phyloP scores from a whole-genome alignment of 2,329 filamentous ascomycete genomes.

The Penicillium sp. region DNA sequence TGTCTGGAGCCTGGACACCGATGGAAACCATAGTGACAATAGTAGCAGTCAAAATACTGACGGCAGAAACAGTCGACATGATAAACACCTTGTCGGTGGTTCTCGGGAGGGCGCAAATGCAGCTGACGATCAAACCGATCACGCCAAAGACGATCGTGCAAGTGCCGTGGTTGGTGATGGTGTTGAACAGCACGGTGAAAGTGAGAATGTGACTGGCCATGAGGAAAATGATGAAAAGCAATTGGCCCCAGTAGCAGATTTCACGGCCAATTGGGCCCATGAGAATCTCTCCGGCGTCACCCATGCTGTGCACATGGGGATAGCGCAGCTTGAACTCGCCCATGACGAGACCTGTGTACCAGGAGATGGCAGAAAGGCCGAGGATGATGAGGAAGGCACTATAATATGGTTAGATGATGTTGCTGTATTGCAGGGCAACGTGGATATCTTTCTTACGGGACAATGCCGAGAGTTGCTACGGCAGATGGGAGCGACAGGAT shows the following conservation, averaged over 20 bases:
- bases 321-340: slow-evolving; percentile 62
- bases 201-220: slow-evolving; percentile 72
- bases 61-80: slow-evolving; percentile 66
- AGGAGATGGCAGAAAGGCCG: slow-evolving; percentile 58
- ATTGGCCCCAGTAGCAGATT: slow-evolving; percentile 65
- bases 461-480: slow-evolving; percentile 59
- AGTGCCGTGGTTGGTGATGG: slow-evolving; percentile 63
- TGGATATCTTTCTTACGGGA: slow-evolving; percentile 47
- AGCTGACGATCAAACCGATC: slow-evolving; percentile 62
- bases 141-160: slow-evolving; percentile 68
- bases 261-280: slow-evolving; percentile 65
- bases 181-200: slow-evolving; percentile 70
- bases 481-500: slow-evolving; percentile 61
- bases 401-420: slow-evolving; percentile 12
- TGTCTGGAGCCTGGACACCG: slow-evolving; percentile 55
- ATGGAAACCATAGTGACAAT: slow-evolving; percentile 69
- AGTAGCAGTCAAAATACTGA: slow-evolving; percentile 67
- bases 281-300: slow-evolving; percentile 68
- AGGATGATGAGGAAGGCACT: slow-evolving; percentile 57
- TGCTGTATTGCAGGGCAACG: background rate
- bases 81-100: slow-evolving; percentile 66
- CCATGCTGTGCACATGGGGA: slow-evolving; percentile 67
- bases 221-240: slow-evolving; percentile 69
- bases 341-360: slow-evolving; percentile 64
- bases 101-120: slow-evolving; percentile 63